Evolutionary conservation across 2,329 filamentous ascomycete species (phyloP), one percentile per base, ranked within the genome.

Genomic region (Diaporthe capsici): DNA sequence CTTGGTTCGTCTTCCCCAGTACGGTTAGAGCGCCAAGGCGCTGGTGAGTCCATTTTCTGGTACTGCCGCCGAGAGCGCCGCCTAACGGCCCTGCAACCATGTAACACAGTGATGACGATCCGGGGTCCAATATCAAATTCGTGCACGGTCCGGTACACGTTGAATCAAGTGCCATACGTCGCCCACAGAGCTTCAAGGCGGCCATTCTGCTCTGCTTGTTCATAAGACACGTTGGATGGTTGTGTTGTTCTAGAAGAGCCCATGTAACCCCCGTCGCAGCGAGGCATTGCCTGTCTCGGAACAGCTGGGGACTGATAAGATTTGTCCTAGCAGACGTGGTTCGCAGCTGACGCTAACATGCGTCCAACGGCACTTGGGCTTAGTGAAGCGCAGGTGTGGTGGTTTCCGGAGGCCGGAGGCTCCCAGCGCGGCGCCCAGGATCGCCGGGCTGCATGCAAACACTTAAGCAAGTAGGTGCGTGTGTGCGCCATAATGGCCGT

Each of bases 41-140:
- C 39, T 60, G 39, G 58, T 44, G 47, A n/a, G 63, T 61, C 15
- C 60, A 61, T 39, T 72, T 75, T 74, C 61, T 71, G 55, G 67
- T 70, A 73, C 74, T 73, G 71, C 74, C 74, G 74, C 74, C 71
- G 74, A 70, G 51, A 76, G 74, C 74, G 74, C 74, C 65, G 61
- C 60, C 60, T 12, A 67, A 67, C 61, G 61, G 61, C 44, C 10
- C 25, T 67, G 61, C 58, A 39, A 55, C 49, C 63, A 58, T 63
- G 28, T 42, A 37, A 37, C 73, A 68, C 72, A 58, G 15, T 31
- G 53, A 42, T 68, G 72, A 70, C 72, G 53, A 74, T 71, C 72
- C 72, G 72, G 72, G 72, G 53, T 75, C 57, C 47, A 53, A 57
- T 51, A 71, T 71, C 63, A 51, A 47, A 60, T 74, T 28, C n/a